Conservation (phyloP, 2,329 filamentous ascomycete species). For the Neoarthrinium moseri region DNA sequence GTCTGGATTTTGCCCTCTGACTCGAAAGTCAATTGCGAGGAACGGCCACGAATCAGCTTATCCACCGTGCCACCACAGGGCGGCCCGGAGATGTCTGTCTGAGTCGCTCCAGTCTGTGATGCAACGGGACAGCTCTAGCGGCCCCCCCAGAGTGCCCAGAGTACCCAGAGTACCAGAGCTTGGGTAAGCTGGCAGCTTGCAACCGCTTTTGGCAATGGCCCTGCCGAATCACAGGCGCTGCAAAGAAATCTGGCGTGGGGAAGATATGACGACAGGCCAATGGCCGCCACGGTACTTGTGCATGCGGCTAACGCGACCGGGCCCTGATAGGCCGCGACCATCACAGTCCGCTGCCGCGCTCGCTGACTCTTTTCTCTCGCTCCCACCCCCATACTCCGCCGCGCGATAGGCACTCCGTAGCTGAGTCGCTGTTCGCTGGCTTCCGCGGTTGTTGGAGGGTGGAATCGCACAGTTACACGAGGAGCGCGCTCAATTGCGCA, state of each 20-base stretch:
- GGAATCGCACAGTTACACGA: too few relatives aligned
- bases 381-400: too few relatives aligned
- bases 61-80: neutral
- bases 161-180: too few relatives aligned
- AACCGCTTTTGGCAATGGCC: conserved; percentile 11
- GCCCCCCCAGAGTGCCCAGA: too few relatives aligned
- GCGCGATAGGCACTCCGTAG: neutral
- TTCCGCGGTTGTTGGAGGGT: too few relatives aligned
- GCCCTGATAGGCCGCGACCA: conserved; percentile 22
- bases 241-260: conserved; percentile 18
- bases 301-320: conserved; percentile 28
- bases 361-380: conserved; percentile 13
- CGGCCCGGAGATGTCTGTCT: neutral
- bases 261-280: conserved; percentile 28
- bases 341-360: conserved; percentile 14
- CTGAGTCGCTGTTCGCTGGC: too few relatives aligned
- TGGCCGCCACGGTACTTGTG: conserved; percentile 17
- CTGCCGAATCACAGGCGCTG: conserved; percentile 14
- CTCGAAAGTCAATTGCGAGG: neutral
- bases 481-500: too few relatives aligned
- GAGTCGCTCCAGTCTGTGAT: conserved; percentile 4
- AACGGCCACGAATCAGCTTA: neutral
- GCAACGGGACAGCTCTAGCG: conserved; percentile 8
- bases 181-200: conserved; percentile 8
- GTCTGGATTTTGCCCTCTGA: neutral